Percentiles rank a stretch among this genome's conserved stretches.
These are phyloP conservation scores for Elongisporangium undulatum DNA, from an alignment of 352 stramenopile species.

Conservation along the genomic window DNA sequence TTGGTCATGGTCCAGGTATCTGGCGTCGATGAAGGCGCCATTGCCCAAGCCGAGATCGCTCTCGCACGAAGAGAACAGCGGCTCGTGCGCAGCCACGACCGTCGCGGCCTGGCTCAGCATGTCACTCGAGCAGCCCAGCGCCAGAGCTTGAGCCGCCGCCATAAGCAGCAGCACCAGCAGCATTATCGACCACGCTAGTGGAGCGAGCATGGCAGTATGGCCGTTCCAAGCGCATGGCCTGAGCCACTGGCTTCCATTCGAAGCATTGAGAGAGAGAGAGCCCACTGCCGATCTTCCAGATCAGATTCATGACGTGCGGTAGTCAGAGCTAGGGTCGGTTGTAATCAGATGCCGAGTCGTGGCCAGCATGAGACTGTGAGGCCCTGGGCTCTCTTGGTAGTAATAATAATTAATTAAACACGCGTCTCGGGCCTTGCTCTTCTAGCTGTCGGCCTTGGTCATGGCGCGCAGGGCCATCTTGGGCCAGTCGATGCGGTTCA, in stretches of 20 bases:
- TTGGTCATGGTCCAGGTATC: slow-evolving; percentile 5
- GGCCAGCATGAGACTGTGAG: too few species aligned
- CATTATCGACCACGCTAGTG: too few species aligned
- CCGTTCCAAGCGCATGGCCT: too few species aligned
- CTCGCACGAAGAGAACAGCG: background rate
- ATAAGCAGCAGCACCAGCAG: background rate
- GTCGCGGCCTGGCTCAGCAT: background rate
- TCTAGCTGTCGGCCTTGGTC: slow-evolving; percentile 53
- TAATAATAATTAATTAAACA: background rate
- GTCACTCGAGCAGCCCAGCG: background rate
- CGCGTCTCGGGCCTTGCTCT: background rate
- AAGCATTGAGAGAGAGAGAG: too few species aligned
- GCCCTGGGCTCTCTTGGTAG: too few species aligned
- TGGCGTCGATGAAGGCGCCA: slow-evolving; percentile 7
- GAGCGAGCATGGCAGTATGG: background rate
- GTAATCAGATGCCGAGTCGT: background rate
- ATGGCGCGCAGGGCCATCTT: slow-evolving; percentile 62
- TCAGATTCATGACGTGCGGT: background rate
- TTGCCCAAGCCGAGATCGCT: background rate
- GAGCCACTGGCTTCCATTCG: too few species aligned
- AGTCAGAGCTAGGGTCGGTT: background rate
- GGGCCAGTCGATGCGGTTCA: slow-evolving; percentile 66
- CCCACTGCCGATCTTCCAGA: background rate
- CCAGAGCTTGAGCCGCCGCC: background rate
- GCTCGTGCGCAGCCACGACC: background rate